Conservation (phyloP, 2,329 filamentous ascomycete genomes). For the Colletotrichum sp. region DNA sequence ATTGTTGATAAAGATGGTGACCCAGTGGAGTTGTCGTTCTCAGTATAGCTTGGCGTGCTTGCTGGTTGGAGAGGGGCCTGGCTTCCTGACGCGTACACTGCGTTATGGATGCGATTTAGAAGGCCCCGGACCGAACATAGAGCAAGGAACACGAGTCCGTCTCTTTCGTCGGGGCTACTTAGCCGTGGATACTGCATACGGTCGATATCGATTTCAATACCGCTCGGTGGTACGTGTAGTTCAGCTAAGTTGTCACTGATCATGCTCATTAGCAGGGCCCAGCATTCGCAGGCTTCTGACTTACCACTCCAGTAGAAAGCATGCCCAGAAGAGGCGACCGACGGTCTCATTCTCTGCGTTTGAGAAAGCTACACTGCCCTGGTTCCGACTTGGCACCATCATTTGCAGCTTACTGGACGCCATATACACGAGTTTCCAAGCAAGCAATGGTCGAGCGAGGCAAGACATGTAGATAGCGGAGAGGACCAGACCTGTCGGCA, state of each 20-base stretch:
- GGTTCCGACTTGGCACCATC: background rate
- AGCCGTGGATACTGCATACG: background rate
- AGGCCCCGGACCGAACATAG: background rate
- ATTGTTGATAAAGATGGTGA: background rate
- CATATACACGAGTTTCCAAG: background rate
- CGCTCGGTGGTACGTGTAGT: background rate
- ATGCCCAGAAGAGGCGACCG: background rate
- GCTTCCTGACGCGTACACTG: background rate
- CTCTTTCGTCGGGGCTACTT: background rate
- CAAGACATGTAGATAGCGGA: background rate
- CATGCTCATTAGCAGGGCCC: background rate
- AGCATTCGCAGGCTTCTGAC: background rate
- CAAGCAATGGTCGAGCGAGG: background rate
- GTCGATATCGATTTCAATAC: background rate
- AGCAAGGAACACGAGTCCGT: background rate
- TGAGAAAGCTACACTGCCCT: background rate
- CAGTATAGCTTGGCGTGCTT: background rate
- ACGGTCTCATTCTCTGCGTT: background rate
- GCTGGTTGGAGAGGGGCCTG: background rate
- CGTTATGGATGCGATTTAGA: background rate
- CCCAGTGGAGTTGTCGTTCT: background rate
- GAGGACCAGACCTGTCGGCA: background rate
- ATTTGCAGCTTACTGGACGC: background rate
- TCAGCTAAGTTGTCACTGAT: background rate
- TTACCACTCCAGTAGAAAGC: background rate